These are phyloP conservation scores for Aspergillus sclerotioniger DNA, from an alignment of 495 filamentous ascomycete genomes.

Conservation along the genomic window DNA sequence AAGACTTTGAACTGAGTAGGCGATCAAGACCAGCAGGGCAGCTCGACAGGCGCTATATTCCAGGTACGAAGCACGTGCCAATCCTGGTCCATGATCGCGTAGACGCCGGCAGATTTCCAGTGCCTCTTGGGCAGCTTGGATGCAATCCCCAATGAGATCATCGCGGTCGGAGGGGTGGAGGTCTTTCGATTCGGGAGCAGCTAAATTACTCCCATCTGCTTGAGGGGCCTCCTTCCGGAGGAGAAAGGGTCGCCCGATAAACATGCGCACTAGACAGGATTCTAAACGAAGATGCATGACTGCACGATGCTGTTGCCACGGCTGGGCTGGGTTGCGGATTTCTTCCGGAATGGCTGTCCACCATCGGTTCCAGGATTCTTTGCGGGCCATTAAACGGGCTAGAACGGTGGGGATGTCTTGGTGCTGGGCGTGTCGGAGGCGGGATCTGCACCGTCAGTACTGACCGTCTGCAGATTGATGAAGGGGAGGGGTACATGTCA, in stretches of 20 bases:
- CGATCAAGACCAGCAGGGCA: conserved; percentile 34
- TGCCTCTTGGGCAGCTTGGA: conserved; percentile 26
- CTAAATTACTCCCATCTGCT: not conserved
- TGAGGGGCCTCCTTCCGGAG: conserved; percentile 9
- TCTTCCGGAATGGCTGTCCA: conserved; percentile 26
- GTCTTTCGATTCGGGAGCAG: conserved; percentile 2
- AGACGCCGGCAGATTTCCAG: conserved; percentile 27
- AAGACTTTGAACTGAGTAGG: conserved; percentile 27
- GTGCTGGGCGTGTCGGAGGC: conserved; percentile 18
- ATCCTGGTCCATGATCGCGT: conserved; percentile 25
- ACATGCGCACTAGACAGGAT: conserved; percentile 33
- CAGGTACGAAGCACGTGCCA: conserved; percentile 36
- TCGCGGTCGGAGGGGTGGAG: conserved; percentile 8
- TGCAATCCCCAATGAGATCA: conserved; percentile 26
- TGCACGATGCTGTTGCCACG: conserved; percentile 16
- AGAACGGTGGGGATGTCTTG: conserved; percentile 17
- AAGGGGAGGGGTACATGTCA: conserved; percentile 22
- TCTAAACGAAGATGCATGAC: conserved; percentile 31
- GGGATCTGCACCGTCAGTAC: conserved; percentile 5
- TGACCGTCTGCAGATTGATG: not conserved
- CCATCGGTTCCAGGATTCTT: conserved; percentile 21
- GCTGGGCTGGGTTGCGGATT: not conserved
- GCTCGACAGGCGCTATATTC: conserved; percentile 40
- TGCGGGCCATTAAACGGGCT: conserved; percentile 11
- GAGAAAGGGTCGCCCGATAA: conserved; percentile 35